These are phyloP conservation scores for Aspergillus kassunensis DNA, from an alignment of 495 filamentous ascomycete species.

Conservation along the genomic window DNA sequence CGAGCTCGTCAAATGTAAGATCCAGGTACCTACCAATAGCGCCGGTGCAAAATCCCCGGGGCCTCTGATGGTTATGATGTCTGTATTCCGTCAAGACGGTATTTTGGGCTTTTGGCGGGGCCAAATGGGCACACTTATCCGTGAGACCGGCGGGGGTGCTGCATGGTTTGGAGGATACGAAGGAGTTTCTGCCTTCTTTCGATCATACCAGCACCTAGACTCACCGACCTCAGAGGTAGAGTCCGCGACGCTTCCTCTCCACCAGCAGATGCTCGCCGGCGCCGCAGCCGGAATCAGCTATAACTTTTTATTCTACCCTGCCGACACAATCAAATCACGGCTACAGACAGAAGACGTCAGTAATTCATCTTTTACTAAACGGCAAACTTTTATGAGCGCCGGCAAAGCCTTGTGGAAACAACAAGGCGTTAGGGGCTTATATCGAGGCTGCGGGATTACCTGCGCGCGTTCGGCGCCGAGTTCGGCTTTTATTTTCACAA, in stretches of 20 bases:
- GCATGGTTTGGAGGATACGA: conserved; percentile 97
- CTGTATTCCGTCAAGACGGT: conserved; percentile 77
- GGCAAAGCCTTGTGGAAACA: conserved; percentile 69
- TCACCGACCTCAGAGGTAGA: conserved; percentile 4
- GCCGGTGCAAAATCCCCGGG: conserved; percentile 40
- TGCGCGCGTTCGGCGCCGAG: conserved; percentile 82
- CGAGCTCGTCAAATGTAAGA: conserved; percentile 97
- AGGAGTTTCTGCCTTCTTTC: conserved; percentile 66
- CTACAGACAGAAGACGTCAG: conserved; percentile 85
- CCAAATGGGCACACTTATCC: conserved; percentile 86
- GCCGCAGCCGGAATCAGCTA: conserved; percentile 90
- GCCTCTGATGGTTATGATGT: conserved; percentile 60
- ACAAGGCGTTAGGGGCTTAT: conserved; percentile 78
- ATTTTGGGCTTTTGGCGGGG: conserved; percentile 90
- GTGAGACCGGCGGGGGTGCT: conserved; percentile 87
- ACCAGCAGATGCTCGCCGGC: conserved; percentile 82
- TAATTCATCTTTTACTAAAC: conserved; percentile 23
- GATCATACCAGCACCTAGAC: conserved; percentile 29
- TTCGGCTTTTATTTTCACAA: conserved; percentile 94
- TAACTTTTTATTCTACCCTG: conserved; percentile 95
- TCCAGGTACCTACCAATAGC: conserved; percentile 67
- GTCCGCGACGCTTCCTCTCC: conserved; percentile 40
- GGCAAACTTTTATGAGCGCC: conserved; percentile 65
- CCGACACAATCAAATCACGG: conserved; percentile 92
- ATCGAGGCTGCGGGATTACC: conserved; percentile 93